Evolutionary conservation across 345 rosid species (phyloP).

Genomic region (Murraya koenigii): DNA sequence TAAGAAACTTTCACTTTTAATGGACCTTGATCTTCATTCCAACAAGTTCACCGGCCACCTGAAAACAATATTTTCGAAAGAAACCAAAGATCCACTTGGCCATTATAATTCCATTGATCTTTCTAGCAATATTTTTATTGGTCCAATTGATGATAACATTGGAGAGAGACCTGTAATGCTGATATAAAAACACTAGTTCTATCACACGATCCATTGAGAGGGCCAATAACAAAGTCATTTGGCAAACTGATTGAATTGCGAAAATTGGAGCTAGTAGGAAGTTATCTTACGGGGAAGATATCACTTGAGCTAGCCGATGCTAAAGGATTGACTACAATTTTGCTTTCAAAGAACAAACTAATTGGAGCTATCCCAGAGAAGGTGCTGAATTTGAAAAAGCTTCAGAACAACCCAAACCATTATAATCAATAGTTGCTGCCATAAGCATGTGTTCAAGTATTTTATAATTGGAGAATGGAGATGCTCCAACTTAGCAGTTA

Average conservation of each 20-base stretch:
- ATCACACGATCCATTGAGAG: constrained; percentile 41
- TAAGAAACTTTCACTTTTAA: constrained; percentile 47
- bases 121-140: constrained; percentile 40
- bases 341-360: constrained; percentile 46
- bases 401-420: constrained; percentile 11
- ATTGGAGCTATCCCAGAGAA: constrained; percentile 38
- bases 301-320: constrained; percentile 45
- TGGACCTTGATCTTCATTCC: constrained; percentile 68
- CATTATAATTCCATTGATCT: constrained; percentile 49
- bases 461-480: too few species aligned
- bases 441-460: too few species aligned
- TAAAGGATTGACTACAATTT: constrained; percentile 31
- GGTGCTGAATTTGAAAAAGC: constrained; percentile 35
- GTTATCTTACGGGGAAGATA: constrained; percentile 39
- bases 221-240: constrained; percentile 43
- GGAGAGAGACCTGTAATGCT: constrained; percentile 39
- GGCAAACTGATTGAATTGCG: constrained; percentile 37
- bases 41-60: constrained; percentile 42
- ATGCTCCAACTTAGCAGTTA: too few species aligned
- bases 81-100: constrained; percentile 41
- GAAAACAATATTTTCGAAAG: constrained; percentile 36
- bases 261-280: constrained; percentile 32
- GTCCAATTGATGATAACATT: constrained; percentile 35
- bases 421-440: too few species aligned
- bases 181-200: constrained; percentile 40